Percentiles rank a stretch among this genome's conserved stretches.
phyloP scores from a whole-genome alignment of 2,329 filamentous ascomycete genomes.

The Trichoderma koningiopsis region DNA sequence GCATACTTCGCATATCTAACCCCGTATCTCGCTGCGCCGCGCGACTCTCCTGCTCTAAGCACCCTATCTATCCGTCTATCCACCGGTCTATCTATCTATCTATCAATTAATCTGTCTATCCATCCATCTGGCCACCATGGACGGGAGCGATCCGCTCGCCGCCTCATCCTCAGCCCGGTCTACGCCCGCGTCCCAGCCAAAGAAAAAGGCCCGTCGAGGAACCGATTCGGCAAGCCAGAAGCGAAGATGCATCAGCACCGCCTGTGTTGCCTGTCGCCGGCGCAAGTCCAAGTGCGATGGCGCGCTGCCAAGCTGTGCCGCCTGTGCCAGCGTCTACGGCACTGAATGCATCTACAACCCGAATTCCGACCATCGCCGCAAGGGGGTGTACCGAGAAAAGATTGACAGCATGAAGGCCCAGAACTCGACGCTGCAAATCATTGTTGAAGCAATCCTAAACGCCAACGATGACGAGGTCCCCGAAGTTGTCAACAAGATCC shows the following conservation, averaged over 20 bases:
- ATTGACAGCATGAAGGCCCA: constrained; percentile 84
- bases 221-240: constrained; percentile 59
- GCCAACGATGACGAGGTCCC: constrained; percentile 84
- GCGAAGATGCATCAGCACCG: constrained; percentile 79
- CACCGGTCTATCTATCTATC: background rate
- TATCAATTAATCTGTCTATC: too few species aligned
- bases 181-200: constrained; percentile 31
- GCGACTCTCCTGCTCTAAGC: background rate
- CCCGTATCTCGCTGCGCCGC: background rate
- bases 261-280: constrained; percentile 77
- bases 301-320: constrained; percentile 85
- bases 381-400: constrained; percentile 96
- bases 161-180: constrained; percentile 7
- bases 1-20: background rate
- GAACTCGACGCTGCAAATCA: constrained; percentile 85
- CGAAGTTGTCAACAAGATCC: constrained; percentile 79
- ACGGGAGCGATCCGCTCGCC: background rate
- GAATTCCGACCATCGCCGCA: constrained; percentile 91
- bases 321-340: constrained; percentile 91
- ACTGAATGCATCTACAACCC: constrained; percentile 94
- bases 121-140: background rate
- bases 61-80: background rate
- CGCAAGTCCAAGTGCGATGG: constrained; percentile 91
- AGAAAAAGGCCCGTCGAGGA: constrained; percentile 55
- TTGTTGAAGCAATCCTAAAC: constrained; percentile 91